These are phyloP conservation scores for Hymenoscyphus repandus DNA, from an alignment of 2,329 filamentous ascomycete species.

Conservation along the genomic window DNA sequence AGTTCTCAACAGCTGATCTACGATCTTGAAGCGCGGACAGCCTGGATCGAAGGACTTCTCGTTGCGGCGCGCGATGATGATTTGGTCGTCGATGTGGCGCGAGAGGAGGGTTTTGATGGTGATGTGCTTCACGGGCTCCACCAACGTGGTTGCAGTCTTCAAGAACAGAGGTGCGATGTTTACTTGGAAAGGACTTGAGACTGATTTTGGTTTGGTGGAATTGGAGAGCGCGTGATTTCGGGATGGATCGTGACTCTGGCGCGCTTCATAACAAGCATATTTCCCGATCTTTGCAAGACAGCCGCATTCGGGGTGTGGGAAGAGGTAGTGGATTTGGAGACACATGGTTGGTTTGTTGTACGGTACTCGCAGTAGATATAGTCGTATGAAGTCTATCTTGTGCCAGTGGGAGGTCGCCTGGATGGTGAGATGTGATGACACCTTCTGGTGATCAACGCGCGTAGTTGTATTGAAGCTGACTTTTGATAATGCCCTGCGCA, in stretches of 20 bases:
- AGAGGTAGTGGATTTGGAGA: not conserved
- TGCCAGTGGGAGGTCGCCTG: too few species aligned
- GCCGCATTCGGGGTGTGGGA: not conserved
- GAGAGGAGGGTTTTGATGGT: conserved; percentile 3
- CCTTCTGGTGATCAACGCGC: too few species aligned
- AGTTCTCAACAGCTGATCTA: not conserved
- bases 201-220: not conserved
- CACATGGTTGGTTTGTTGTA: not conserved
- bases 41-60: not conserved
- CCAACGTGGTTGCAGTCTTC: not conserved
- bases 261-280: not conserved
- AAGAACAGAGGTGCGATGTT: not conserved
- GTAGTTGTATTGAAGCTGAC: too few species aligned
- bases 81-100: not conserved
- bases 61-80: not conserved
- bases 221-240: not conserved
- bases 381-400: too few species aligned
- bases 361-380: too few species aligned
- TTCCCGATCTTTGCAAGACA: conserved; percentile 1
- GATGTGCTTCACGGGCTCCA: not conserved
- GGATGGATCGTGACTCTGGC: not conserved
- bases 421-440: too few species aligned
- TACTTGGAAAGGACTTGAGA: not conserved
- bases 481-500: too few species aligned
- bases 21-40: not conserved